Base-by-base conservation (phyloP, 768 basidiomycete genomes). In the Lactarius pseudohatsudake region DNA sequence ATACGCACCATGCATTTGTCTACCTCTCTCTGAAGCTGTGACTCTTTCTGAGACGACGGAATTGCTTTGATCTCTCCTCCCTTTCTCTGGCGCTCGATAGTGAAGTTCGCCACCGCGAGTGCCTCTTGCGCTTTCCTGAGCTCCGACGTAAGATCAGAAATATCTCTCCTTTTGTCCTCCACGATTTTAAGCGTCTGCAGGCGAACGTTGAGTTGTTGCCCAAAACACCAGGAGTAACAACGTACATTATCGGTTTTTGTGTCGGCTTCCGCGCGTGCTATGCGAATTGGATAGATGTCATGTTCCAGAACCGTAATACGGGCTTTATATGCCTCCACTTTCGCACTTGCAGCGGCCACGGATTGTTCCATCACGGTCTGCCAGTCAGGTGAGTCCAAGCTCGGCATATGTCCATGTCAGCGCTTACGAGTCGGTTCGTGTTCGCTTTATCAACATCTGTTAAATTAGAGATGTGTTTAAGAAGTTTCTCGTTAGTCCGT, bases 361-460 rank as follows among this genome's bases (percentile, higher is more conserved):
- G 64, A 45, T 64, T 67, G 66, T 18, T 67, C 66, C 66, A 67
- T 55, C 26, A 67, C 62, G n/a, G 62, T 64, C 66, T 67, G 34
- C 53, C 34, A 38, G n/a, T 22, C 18, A 40, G 8, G 20, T 64
- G n/a, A 67, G 57, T 8, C 28, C 41, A 13, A 20, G 26, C 15
- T 45, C 16, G 20, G 34, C 7, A 50, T 57, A n/a, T 28, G 36
- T 26, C 41, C 9, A 53, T 4, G 63, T 34, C 30, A 38, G 11
- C 18, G 77, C 86, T 74, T 70, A 93, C 92, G 61, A 90, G 72
- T 76, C 90, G 89, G 8, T 72, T 72, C 2, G 73, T 75, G 6
- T 92, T 77, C 53, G 80, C 81, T 68, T 86, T 86, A 72, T 94
- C 89, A 0, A 83, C 76, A 62, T 89, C 88, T 13, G 80, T 77